Conservation (phyloP, 495 filamentous ascomycete species). For the Penicillium bovifimosum region DNA sequence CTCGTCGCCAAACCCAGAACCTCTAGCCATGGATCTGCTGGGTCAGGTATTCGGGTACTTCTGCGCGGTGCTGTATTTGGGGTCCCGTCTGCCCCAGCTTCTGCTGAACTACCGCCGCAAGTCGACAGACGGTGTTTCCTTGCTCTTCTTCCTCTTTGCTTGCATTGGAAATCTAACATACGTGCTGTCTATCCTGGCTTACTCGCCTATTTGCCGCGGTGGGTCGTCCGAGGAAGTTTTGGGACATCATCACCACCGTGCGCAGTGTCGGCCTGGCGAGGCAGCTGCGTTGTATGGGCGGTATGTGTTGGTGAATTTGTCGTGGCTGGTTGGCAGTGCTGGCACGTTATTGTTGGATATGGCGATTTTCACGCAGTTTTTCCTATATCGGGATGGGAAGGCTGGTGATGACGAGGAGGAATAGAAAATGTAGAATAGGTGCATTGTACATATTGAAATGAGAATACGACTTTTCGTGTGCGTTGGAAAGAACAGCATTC, state of each 20-base stretch:
- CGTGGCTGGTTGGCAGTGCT: constrained; percentile 83
- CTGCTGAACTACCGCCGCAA: constrained; percentile 85
- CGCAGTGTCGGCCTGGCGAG: constrained; percentile 51
- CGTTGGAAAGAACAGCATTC: not conserved
- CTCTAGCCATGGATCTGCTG: constrained; percentile 59
- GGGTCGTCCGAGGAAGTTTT: constrained; percentile 12
- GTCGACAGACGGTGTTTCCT: constrained; percentile 81
- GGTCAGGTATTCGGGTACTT: constrained; percentile 86
- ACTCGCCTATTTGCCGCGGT: constrained; percentile 55
- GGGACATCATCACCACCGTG: constrained; percentile 5
- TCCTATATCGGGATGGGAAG: constrained; percentile 59
- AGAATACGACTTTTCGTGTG: not conserved
- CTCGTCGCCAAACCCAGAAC: constrained; percentile 21
- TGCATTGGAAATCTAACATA: constrained; percentile 93
- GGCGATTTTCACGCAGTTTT: constrained; percentile 88
- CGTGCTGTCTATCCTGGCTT: constrained; percentile 85
- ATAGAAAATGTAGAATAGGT: not conserved
- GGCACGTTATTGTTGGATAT: constrained; percentile 81
- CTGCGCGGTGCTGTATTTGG: constrained; percentile 82
- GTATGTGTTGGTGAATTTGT: constrained; percentile 82
- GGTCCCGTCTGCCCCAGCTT: constrained; percentile 80
- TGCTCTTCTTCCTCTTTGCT: constrained; percentile 95
- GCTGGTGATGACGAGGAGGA: constrained; percentile 7
- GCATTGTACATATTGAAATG: not conserved
- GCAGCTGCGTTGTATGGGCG: constrained; percentile 55